phyloP scores from a whole-genome alignment of 345 rosid species.

The Populus tremula region DNA sequence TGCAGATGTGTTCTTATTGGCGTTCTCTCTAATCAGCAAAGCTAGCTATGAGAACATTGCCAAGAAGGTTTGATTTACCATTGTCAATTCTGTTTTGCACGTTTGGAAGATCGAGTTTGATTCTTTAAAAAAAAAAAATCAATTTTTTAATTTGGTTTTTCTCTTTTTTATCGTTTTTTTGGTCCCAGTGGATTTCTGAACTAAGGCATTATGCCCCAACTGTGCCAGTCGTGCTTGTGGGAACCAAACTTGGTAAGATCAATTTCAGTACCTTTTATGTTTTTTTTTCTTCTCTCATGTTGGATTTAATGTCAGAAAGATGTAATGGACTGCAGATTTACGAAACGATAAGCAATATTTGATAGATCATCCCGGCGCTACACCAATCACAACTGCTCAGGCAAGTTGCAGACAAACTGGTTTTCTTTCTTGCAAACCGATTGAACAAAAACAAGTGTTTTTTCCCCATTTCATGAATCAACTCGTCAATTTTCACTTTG shows the following conservation, averaged over 20 bases:
- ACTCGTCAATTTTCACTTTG: background rate
- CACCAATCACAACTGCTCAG: slow-evolving; percentile 45
- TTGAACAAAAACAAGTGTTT: background rate
- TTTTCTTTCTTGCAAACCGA: background rate
- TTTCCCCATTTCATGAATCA: background rate
- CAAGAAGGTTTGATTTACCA: slow-evolving; percentile 35
- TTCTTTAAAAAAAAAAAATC: background rate
- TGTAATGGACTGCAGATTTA: slow-evolving; percentile 36
- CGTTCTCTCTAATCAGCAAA: slow-evolving; percentile 48
- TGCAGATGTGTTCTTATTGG: slow-evolving; percentile 53
- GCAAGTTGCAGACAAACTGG: background rate
- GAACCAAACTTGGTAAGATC: slow-evolving; percentile 48
- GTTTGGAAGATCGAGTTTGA: background rate
- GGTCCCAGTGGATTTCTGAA: slow-evolving; percentile 47
- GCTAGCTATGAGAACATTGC: slow-evolving; percentile 54
- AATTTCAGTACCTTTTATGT: background rate
- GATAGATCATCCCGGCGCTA: slow-evolving; percentile 44
- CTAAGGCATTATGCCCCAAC: slow-evolving; percentile 57
- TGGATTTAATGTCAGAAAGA: background rate
- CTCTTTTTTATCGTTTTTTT: background rate
- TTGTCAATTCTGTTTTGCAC: background rate
- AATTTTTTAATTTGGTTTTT: background rate
- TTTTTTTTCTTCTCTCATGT: background rate
- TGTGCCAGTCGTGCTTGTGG: slow-evolving; percentile 50
- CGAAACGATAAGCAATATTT: slow-evolving; percentile 48